Percentiles rank a stretch among this genome's conserved stretches.
Evolutionary conservation across 1,284 basidiomycete genomes (phyloP).

Genomic region (Blastosporella zonata): DNA sequence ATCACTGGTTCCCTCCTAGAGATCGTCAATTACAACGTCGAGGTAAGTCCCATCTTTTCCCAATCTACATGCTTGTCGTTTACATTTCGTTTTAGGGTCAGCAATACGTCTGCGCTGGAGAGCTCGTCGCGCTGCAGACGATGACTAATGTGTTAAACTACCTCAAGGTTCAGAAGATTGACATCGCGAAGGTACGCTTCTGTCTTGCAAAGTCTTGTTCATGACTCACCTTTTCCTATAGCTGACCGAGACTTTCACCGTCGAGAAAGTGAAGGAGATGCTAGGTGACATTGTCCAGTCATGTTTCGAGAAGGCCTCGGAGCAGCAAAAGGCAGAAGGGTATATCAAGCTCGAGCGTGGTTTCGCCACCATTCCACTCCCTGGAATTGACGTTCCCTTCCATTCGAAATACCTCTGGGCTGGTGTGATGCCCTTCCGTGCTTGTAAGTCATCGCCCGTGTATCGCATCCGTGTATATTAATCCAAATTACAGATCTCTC

Average conservation of each 20-base stretch:
- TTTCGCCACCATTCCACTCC: constrained; percentile 93
- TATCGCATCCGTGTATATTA: neutral
- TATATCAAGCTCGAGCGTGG: constrained; percentile 94
- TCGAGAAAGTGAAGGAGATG: constrained; percentile 93
- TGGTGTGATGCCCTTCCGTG: constrained; percentile 95
- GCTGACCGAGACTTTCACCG: constrained; percentile 80
- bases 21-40: constrained; percentile 98
- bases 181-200: constrained; percentile 80
- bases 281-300: constrained; percentile 86
- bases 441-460: constrained; percentile 53
- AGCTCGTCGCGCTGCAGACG: constrained; percentile 89
- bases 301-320: constrained; percentile 76
- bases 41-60: constrained; percentile 49
- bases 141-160: constrained; percentile 97
- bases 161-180: constrained; percentile 95
- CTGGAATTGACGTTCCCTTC: constrained; percentile 99
- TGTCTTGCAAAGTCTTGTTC: neutral
- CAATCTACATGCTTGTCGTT: neutral
- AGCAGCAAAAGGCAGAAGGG: constrained; percentile 80
- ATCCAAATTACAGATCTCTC: constrained; percentile 69
- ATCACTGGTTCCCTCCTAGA: constrained; percentile 83
- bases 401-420: constrained; percentile 99
- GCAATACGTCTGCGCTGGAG: constrained; percentile 98
- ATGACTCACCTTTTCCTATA: constrained; percentile 29
- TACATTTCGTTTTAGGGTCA: constrained; percentile 58